Percentiles rank a stretch among this genome's conserved stretches.
Conservation (phyloP, 805 yeast genomes). For the Candida ulmi region DNA sequence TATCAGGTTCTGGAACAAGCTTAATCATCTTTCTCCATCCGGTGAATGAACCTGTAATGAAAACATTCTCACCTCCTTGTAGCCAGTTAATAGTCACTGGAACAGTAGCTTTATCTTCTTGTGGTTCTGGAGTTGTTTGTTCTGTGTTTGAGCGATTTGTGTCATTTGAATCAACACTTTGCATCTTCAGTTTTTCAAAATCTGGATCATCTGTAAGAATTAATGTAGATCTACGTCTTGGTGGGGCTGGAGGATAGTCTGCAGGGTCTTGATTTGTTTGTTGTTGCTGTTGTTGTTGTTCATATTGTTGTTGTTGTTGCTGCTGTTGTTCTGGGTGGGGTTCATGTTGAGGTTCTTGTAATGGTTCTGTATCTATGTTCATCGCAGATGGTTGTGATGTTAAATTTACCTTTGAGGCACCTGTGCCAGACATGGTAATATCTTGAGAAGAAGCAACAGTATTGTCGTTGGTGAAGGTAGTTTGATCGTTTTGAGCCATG, state of each 20-base stretch:
- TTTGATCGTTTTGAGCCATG: slow-evolving; percentile 14
- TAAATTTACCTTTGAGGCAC: slow-evolving; percentile 17
- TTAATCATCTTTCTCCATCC: slow-evolving; percentile 99
- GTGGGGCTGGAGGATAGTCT: slow-evolving; percentile 6
- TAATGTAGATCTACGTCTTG: slow-evolving; percentile 63
- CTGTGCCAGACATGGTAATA: slow-evolving; percentile 23
- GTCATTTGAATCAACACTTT: slow-evolving; percentile 7
- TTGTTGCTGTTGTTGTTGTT: background rate
- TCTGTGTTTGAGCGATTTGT: slow-evolving; percentile 1
- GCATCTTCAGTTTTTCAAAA: slow-evolving; percentile 40
- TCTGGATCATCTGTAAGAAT: slow-evolving; percentile 67
- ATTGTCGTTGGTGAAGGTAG: background rate
- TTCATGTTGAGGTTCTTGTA: background rate
- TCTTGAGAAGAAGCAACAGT: slow-evolving; percentile 18
- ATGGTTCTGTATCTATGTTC: slow-evolving; percentile 17
- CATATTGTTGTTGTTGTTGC: background rate
- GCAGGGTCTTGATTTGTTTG: background rate
- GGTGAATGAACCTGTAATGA: slow-evolving; percentile 95
- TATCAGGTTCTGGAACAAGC: slow-evolving; percentile 48
- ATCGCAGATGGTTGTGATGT: slow-evolving; percentile 20
- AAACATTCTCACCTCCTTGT: slow-evolving; percentile 94
- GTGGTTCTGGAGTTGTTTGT: background rate
- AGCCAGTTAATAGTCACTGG: slow-evolving; percentile 82
- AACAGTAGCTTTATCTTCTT: slow-evolving; percentile 7
- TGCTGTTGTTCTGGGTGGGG: slow-evolving; percentile 1